These are phyloP conservation scores for Fistulinella prunicolor DNA, from an alignment of 768 basidiomycete genomes.

Conservation along the genomic window DNA sequence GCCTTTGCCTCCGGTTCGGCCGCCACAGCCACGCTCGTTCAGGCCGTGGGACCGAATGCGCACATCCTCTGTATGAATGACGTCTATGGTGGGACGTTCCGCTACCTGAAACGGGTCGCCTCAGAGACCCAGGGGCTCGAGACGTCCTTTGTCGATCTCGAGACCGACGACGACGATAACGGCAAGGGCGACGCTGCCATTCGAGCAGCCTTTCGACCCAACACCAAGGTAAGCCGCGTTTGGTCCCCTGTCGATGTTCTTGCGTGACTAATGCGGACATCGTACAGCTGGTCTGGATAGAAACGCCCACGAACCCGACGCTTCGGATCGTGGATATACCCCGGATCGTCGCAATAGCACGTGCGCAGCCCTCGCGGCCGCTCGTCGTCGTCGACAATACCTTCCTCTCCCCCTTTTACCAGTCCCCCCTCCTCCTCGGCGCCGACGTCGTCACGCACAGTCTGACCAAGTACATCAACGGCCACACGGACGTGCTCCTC, in stretches of 20 bases:
- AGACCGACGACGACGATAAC: constrained; percentile 62
- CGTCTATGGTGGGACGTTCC: constrained; percentile 91
- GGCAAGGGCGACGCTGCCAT: no score
- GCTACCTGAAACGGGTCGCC: constrained; percentile 74
- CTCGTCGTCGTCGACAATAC: constrained; percentile 92
- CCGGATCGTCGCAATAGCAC: constrained; percentile 64
- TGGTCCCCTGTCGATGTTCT: no score
- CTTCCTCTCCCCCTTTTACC: constrained; percentile 90
- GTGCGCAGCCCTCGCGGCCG: constrained; percentile 59
- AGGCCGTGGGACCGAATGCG: constrained; percentile 66
- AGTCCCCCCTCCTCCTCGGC: constrained; percentile 78
- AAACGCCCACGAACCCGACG: constrained; percentile 93
- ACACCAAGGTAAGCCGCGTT: constrained; percentile 80
- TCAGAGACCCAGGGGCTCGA: constrained; percentile 60
- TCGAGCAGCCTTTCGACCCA: constrained; percentile 58
- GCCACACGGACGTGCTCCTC: constrained; percentile 92
- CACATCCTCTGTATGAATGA: constrained; percentile 90
- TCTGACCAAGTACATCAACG: constrained; percentile 89
- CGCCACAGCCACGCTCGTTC: constrained; percentile 79
- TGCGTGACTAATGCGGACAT: no score
- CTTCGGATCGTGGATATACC: constrained; percentile 81
- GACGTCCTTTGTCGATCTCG: constrained; percentile 79
- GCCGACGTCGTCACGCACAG: constrained; percentile 86
- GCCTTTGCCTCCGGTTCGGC: constrained; percentile 87
- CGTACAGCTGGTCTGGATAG: constrained; percentile 92